A percentile compares a stretch with the other conserved stretches of the same genome.
These are phyloP conservation scores for Cladosporium sphaerospermum DNA, from an alignment of 2,329 filamentous ascomycete genomes.

Conservation along the genomic window DNA sequence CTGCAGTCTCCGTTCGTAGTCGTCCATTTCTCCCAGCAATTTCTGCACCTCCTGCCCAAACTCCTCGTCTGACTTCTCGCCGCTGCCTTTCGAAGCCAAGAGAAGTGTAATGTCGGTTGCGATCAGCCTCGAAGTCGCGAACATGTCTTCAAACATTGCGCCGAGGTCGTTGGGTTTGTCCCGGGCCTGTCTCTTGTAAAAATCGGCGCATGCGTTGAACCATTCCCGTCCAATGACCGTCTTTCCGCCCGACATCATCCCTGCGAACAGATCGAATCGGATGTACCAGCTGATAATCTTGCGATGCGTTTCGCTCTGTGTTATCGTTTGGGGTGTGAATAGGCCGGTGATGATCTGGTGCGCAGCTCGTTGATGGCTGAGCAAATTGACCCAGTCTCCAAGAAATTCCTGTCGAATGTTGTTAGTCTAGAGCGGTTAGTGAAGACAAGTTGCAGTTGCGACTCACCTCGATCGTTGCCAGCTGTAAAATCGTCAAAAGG, in stretches of 20 bases:
- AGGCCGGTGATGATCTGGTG: constrained; percentile 71
- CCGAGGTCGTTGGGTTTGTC: constrained; percentile 57
- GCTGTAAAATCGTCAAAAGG: constrained; percentile 79
- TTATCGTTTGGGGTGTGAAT: constrained; percentile 69
- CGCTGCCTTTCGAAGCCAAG: constrained; percentile 61
- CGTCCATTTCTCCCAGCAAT: constrained; percentile 46
- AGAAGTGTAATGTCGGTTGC: constrained; percentile 75
- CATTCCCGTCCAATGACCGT: constrained; percentile 70
- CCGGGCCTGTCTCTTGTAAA: constrained; percentile 54
- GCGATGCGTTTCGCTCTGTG: constrained; percentile 63
- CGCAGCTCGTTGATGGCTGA: constrained; percentile 87
- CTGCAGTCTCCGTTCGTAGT: constrained; percentile 47
- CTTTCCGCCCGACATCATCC: constrained; percentile 73
- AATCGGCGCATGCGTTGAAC: constrained; percentile 62
- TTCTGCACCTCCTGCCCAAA: constrained; percentile 56
- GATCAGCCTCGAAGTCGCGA: constrained; percentile 62
- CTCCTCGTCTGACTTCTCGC: constrained; percentile 58
- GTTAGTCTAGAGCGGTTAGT: not conserved
- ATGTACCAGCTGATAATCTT: constrained; percentile 83
- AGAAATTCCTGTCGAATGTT: constrained; percentile 67
- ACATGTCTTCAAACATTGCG: constrained; percentile 57
- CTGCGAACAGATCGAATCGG: constrained; percentile 79
- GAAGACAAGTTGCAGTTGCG: not conserved
- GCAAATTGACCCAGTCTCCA: constrained; percentile 90
- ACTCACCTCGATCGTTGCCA: constrained; percentile 85